phyloP scores from a whole-genome alignment of 169 alveolate species.

The Plasmodium ovale region DNA sequence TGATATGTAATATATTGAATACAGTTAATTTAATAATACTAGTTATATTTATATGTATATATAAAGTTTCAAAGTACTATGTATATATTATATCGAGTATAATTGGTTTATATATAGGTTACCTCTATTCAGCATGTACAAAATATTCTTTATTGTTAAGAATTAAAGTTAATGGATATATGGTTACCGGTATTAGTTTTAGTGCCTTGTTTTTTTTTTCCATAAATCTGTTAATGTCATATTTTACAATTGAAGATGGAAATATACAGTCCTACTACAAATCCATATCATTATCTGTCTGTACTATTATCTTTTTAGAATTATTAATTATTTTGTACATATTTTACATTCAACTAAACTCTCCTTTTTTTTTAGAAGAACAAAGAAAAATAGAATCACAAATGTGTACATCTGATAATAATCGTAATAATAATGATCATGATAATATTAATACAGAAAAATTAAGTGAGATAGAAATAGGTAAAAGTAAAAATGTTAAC shows the following conservation, averaged over 20 bases:
- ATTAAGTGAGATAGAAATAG: constrained; percentile 24
- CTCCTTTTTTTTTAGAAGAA: constrained; percentile 23
- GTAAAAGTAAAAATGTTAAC: not conserved
- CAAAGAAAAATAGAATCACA: constrained; percentile 14
- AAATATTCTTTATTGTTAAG: constrained; percentile 33
- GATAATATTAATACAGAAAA: not conserved
- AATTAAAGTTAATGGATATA: constrained; percentile 27
- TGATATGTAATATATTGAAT: constrained; percentile 16
- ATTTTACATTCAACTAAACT: constrained; percentile 21
- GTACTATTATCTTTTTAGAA: constrained; percentile 7
- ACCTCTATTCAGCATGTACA: constrained; percentile 49
- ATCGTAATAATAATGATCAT: not conserved
- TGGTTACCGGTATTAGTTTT: constrained; percentile 57
- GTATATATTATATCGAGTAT: constrained; percentile 12
- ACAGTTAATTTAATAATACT: constrained; percentile 8
- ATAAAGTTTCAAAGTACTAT: constrained; percentile 34
- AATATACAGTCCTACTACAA: constrained; percentile 34
- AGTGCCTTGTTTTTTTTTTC: constrained; percentile 36
- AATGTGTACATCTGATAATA: not conserved
- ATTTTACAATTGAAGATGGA: constrained; percentile 54
- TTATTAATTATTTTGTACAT: not conserved
- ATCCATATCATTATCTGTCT: constrained; percentile 13
- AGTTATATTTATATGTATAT: constrained; percentile 11
- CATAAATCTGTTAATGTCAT: constrained; percentile 25
- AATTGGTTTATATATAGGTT: constrained; percentile 57